Percentiles rank a stretch among this genome's conserved stretches.
These are phyloP conservation scores for Sporothrix luriei DNA, from an alignment of 2,329 filamentous ascomycete genomes.

Conservation along the genomic window DNA sequence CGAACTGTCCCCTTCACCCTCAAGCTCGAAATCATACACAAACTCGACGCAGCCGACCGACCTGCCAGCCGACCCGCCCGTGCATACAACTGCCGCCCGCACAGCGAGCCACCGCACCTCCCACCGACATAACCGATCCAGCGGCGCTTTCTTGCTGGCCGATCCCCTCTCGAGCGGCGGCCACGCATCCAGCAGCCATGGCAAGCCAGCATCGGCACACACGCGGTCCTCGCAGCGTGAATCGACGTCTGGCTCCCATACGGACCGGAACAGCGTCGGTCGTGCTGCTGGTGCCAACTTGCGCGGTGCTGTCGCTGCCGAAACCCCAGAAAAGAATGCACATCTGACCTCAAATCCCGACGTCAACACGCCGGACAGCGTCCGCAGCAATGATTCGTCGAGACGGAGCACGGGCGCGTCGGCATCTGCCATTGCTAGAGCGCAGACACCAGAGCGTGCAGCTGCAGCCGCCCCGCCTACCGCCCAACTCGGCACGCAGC, in stretches of 20 bases:
- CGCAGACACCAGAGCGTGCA: background rate
- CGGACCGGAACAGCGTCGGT: background rate
- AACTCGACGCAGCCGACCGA: background rate
- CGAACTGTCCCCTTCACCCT: conserved; percentile 5
- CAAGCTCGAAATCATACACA: background rate
- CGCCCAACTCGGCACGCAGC: background rate
- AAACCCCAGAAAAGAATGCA: conserved; percentile 1
- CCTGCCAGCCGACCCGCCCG: background rate
- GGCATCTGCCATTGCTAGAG: conserved; percentile 37
- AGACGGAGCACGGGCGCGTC: conserved; percentile 28
- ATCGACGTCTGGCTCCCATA: background rate
- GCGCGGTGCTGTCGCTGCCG: background rate
- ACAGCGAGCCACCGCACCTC: conserved; percentile 16
- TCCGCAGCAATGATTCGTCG: background rate
- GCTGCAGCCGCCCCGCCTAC: conserved; percentile 28
- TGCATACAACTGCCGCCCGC: background rate
- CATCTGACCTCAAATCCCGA: background rate
- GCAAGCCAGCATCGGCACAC: background rate
- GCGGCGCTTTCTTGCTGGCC: conserved; percentile 56
- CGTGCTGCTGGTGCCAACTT: background rate
- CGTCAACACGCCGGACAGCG: conserved; percentile 8
- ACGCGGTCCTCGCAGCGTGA: background rate
- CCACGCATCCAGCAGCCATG: background rate
- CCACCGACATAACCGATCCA: conserved; percentile 44
- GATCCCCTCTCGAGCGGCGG: conserved; percentile 45